Conservation (phyloP, 169 alveolate species). For the Eimeria falciformis region DNA sequence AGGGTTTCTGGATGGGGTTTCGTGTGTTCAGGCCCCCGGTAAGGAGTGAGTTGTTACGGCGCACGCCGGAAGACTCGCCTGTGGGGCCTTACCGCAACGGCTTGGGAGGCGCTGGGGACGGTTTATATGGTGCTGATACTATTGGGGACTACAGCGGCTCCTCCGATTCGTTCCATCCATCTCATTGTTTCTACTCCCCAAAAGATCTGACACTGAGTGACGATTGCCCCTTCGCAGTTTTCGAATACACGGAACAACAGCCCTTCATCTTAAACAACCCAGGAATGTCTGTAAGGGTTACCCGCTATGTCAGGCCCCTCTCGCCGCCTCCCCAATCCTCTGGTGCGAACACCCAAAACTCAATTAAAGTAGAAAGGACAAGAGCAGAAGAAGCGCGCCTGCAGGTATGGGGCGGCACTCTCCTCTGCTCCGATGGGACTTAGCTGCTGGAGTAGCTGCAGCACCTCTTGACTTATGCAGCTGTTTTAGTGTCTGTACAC, state of each 20-base stretch:
- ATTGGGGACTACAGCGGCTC: background rate
- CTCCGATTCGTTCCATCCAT: constrained; percentile 80
- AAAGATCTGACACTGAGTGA: constrained; percentile 86
- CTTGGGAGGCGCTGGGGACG: background rate
- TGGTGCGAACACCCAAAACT: background rate
- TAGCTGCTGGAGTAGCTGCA: background rate
- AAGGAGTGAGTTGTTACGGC: constrained; percentile 71
- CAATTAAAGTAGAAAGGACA: background rate
- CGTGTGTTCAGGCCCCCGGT: constrained; percentile 61
- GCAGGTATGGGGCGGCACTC: constrained; percentile 15
- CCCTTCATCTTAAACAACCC: constrained; percentile 86
- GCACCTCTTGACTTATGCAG: background rate
- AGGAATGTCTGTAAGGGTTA: constrained; percentile 90
- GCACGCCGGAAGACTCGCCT: constrained; percentile 45
- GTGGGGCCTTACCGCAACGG: background rate
- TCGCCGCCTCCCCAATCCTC: constrained; percentile 47
- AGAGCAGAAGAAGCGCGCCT: constrained; percentile 43
- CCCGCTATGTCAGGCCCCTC: constrained; percentile 82
- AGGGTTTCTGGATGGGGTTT: background rate
- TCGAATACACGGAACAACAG: constrained; percentile 89
- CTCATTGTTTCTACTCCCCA: constrained; percentile 81
- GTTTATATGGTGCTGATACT: background rate
- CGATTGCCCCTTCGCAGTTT: constrained; percentile 87
- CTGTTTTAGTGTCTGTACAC: background rate
- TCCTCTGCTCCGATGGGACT: background rate